Conservation (phyloP, 805 yeast genomes). For the Kazachstania martiniae region DNA sequence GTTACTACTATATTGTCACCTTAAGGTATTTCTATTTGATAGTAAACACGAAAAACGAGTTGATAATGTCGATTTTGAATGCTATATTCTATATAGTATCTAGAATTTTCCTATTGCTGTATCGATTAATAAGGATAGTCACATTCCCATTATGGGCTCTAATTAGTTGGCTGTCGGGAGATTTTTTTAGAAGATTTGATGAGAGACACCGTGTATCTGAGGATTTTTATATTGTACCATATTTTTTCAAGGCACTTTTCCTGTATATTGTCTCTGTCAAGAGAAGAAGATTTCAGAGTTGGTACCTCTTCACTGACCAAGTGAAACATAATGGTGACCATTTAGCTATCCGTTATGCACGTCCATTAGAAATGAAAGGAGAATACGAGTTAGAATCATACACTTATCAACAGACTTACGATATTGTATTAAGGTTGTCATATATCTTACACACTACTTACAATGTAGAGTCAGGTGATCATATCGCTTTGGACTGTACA, state of each 20-base stretch:
- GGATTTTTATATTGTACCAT: conserved; percentile 43
- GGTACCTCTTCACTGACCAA: conserved; percentile 59
- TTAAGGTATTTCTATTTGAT: no score
- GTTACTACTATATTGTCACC: no score
- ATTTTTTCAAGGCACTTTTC: conserved; percentile 31
- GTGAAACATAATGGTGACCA: conserved; percentile 39
- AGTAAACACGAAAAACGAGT: no score
- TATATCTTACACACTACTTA: conserved; percentile 51
- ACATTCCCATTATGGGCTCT: conserved; percentile 8
- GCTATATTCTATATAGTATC: conserved; percentile 7
- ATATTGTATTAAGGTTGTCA: conserved; percentile 54
- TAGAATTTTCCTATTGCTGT: conserved; percentile 8
- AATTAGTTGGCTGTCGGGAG: conserved; percentile 7
- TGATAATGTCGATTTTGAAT: conserved; percentile 3
- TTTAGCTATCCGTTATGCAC: conserved; percentile 50
- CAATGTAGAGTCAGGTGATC: conserved; percentile 54
- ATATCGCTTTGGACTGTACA: conserved; percentile 64
- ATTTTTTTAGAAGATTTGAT: conserved; percentile 15
- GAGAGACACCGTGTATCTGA: conserved; percentile 32
- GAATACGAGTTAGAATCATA: conserved; percentile 50
- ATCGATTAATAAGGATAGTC: conserved; percentile 10
- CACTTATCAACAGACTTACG: conserved; percentile 62
- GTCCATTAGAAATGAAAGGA: conserved; percentile 36
- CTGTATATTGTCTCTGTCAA: conserved; percentile 28
- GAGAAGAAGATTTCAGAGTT: conserved; percentile 38